A percentile compares a stretch with the other conserved stretches of the same genome.
Conservation (phyloP, 2,329 filamentous ascomycete species). For the Cercospora nicotianae region DNA sequence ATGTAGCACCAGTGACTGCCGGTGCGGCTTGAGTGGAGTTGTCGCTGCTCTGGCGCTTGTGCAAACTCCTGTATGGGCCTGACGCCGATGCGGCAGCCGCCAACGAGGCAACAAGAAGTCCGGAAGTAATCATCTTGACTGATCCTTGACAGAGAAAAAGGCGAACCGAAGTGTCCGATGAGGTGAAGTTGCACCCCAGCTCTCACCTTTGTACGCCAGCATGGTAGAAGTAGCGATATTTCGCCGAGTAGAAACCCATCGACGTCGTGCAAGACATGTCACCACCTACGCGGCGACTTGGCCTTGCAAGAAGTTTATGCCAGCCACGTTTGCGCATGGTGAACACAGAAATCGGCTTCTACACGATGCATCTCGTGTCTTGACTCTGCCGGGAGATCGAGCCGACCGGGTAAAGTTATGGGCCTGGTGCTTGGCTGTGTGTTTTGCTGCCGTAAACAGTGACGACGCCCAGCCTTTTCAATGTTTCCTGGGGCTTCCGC, state of each 20-base stretch:
- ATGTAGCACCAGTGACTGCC: constrained; percentile 17
- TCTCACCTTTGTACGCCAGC: not conserved
- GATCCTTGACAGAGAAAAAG: not conserved
- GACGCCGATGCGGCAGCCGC: constrained; percentile 5
- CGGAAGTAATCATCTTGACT: not conserved
- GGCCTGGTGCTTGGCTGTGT: not conserved
- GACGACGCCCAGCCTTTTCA: not conserved
- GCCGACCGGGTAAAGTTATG: not conserved
- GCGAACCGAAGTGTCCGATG: not conserved
- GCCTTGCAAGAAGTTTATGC: not conserved
- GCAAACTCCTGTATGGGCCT: not conserved
- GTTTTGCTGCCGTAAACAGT: not conserved
- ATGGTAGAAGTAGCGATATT: not conserved
- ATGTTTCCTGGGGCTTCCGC: not conserved
- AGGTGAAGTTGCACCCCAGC: not conserved
- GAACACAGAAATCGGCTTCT: not conserved
- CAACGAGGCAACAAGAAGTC: not conserved
- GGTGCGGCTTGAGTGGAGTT: constrained; percentile 7
- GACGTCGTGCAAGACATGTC: not conserved
- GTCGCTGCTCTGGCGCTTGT: constrained; percentile 2
- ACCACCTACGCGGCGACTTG: not conserved
- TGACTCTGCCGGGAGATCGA: constrained; percentile 1
- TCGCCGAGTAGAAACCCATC: not conserved
- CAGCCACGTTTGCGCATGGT: not conserved
- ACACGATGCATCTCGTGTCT: not conserved